Evolutionary conservation across 352 stramenopile genomes (phyloP).

Genomic region (Phytopythium sindhum): DNA sequence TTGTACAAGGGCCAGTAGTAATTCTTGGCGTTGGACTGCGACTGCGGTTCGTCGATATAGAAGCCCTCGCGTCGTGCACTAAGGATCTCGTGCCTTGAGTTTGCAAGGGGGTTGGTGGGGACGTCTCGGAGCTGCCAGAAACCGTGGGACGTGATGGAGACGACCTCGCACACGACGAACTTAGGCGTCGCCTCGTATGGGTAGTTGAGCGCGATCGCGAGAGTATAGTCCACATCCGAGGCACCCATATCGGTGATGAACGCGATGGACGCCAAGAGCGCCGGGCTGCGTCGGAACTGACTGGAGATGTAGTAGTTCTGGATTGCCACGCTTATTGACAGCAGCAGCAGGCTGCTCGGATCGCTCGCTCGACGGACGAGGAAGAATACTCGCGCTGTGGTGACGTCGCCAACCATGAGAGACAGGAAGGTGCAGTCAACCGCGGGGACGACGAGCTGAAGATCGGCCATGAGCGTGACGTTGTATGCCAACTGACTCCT

Average conservation of each 20-base stretch:
- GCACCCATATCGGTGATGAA: slow-evolving; percentile 24
- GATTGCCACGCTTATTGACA: slow-evolving; percentile 19
- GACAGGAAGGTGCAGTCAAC: slow-evolving; percentile 22
- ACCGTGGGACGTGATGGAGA: background rate
- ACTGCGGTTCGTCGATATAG: slow-evolving; percentile 20
- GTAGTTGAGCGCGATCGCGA: slow-evolving; percentile 24
- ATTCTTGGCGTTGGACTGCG: slow-evolving; percentile 38
- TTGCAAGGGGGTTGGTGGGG: background rate
- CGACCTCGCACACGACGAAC: background rate
- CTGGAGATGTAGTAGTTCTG: slow-evolving; percentile 24
- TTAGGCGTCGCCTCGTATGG: slow-evolving; percentile 17
- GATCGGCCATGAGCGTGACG: slow-evolving; percentile 22
- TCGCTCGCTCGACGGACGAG: slow-evolving; percentile 16
- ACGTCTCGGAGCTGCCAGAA: background rate
- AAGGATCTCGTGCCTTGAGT: background rate
- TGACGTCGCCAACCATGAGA: slow-evolving; percentile 14
- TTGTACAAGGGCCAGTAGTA: slow-evolving; percentile 16
- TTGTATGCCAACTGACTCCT: slow-evolving; percentile 24
- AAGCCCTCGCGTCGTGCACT: background rate
- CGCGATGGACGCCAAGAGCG: slow-evolving; percentile 14
- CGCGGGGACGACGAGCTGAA: slow-evolving; percentile 21
- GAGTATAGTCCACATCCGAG: slow-evolving; percentile 14
- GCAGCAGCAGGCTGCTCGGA: slow-evolving; percentile 14
- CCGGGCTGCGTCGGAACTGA: slow-evolving; percentile 20
- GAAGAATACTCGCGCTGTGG: slow-evolving; percentile 22